Evolutionary conservation across 345 rosid species (phyloP).

Genomic region (Dimocarpus longan): DNA sequence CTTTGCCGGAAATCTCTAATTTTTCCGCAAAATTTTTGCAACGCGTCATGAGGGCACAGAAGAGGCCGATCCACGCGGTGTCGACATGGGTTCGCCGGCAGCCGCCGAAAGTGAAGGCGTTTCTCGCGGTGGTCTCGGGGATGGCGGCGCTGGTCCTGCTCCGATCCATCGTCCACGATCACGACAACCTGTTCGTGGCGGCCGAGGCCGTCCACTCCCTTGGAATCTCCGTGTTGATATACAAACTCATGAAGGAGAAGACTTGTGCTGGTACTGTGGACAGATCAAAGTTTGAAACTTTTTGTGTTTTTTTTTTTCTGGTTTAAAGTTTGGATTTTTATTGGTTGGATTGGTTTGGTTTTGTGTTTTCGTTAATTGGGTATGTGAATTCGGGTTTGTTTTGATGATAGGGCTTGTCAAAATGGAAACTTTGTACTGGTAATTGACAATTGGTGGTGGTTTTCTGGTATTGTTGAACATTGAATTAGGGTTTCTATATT

Average conservation of each 20-base stretch:
- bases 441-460: background rate
- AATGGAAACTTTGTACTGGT: background rate
- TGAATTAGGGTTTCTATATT: background rate
- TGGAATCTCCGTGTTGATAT: conserved; percentile 90
- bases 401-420: background rate
- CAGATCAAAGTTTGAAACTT: background rate
- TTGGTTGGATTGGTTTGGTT: background rate
- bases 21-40: background rate
- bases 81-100: conserved; percentile 91
- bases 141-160: conserved; percentile 87
- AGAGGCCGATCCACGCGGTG: conserved; percentile 69
- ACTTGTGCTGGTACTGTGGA: conserved; percentile 69
- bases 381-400: background rate
- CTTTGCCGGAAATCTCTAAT: background rate
- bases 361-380: background rate
- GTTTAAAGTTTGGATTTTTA: background rate
- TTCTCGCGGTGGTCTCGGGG: conserved; percentile 88
- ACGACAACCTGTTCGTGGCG: conserved; percentile 97
- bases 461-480: background rate
- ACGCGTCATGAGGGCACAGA: conserved; percentile 57
- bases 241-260: conserved; percentile 93
- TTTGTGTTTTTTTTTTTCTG: background rate
- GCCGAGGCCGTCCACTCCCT: conserved; percentile 98
- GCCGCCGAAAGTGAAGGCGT: conserved; percentile 97
- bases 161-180: conserved; percentile 93